Evolutionary conservation across 305 asterid species (phyloP), one percentile per base, ranked within the genome.

Genomic region (Fraxinus velutina): DNA sequence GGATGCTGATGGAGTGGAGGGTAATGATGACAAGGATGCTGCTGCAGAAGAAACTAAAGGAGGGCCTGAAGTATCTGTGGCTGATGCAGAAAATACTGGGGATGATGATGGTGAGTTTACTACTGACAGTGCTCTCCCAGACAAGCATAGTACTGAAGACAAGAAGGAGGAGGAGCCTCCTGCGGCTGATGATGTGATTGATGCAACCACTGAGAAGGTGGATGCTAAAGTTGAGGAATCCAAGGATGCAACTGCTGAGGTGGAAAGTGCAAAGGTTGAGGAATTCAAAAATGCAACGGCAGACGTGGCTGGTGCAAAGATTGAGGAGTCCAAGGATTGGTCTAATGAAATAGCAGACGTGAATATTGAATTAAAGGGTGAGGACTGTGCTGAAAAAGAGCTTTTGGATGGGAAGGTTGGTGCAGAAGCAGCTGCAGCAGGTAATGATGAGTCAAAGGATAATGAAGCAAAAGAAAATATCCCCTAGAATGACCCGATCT

Each of bases 31-130:
- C 76, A 52, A 84, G 76, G 39, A 75, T 62, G 87, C 37, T 52
- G 79, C 77, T 55, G 87, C 79, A 42, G 91, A 83, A 77, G 92
- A 82, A 79, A 30, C 86, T 52, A 78, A 86, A 47, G 86, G 68
- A 79, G 74, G 75, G 79, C 78, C 77, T 17, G 84, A 83, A 73
- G 76, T 73, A 84, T 39, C 88, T 44, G 42, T 5, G 55, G 81
- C 33, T n/a, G 86, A 77, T 74, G 83, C 85, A 34, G 84, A 89
- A 76, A 84, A 78, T 70, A 80, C 9, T 32, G 27, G 34, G 6
- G 87, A 81, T 44, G 71, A 55, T 55, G 64, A 17, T 55, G 64
- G 24, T 55, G 84, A 85, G 44, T 78, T 57, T 6, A 55, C 76
- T 27, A 29, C 79, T 13, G 78, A 81, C 79, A 82, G 71, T 60